Base-by-base conservation (phyloP, 1,284 basidiomycete species). In the Moesziomyces sp. region DNA sequence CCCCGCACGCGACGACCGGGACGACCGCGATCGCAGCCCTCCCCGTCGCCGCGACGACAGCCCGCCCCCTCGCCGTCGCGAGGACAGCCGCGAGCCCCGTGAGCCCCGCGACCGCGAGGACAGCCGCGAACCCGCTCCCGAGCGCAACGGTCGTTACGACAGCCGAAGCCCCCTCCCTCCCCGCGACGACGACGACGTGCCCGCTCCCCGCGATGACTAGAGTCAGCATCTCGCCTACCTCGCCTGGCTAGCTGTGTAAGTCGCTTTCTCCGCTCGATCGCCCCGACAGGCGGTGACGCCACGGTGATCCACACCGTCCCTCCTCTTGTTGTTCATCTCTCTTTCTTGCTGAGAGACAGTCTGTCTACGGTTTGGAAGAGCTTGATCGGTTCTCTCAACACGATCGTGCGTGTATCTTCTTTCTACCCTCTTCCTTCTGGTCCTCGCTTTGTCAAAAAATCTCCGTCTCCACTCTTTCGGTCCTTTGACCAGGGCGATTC, bases 11-110 rank as follows among this genome's bases (percentile, higher is more conserved):
- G 72, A 59, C n/a, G 75, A 77, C 21, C 66, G 77, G 24, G 72
- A 59, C n/a, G 75, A 77, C 21, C 66, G 77, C 43, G 78, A 78
- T 62, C 73, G 74, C n/a, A 79, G 77, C 65, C 78, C 75, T 45
- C 52, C 71, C 19, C 63, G 65, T n/a, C 64, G 71, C 21, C 60
- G 74, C 34, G 69, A 73, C 46, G 74, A 76, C 58, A 73, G 69
- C 46, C 71, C 69, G 21, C 66, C 65, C 28, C 57, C 58, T 52
- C 69, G 74, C 49, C 61, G 72, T 38, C 60, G 72, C 30, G 60
- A 66, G 19, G 68, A 67, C 56, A 69, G 68, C 46, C 60, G 52
- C 38, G 63, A 66, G 42, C 55, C 52, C 46, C 60, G 52, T 34
- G 63, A 66, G 42, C 55, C 52, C 35, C 58, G 55, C 46, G 58